phyloP scores from a whole-genome alignment of 2,329 filamentous ascomycete genomes.

The Claviceps sp. region DNA sequence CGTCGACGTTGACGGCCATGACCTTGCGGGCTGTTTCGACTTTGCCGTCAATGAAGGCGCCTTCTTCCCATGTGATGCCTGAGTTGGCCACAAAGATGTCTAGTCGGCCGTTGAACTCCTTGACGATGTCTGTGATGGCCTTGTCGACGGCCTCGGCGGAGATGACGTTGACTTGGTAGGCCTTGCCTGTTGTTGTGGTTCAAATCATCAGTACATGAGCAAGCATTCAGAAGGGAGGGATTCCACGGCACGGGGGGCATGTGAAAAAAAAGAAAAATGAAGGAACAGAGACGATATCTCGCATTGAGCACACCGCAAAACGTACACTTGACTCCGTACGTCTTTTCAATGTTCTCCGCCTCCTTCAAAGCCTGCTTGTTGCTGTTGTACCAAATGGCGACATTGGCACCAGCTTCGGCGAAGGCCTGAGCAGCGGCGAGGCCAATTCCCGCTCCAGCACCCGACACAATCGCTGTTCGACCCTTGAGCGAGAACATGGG shows the following conservation, averaged over 20 bases:
- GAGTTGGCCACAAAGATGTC: constrained; percentile 72
- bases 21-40: constrained; percentile 53
- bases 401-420: constrained; percentile 58
- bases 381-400: constrained; percentile 60
- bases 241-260: not conserved
- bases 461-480: constrained; percentile 56
- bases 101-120: constrained; percentile 60
- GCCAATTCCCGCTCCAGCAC: constrained; percentile 54
- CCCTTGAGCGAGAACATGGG: constrained; percentile 57
- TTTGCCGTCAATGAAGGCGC: constrained; percentile 51
- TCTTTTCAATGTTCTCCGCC: constrained; percentile 49
- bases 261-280: no score
- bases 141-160: constrained; percentile 36
- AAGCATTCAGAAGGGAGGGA: not conserved
- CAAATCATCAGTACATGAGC: no score
- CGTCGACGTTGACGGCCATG: constrained; percentile 58
- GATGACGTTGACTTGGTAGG: constrained; percentile 47
- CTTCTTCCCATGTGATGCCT: constrained; percentile 60
- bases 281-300: not conserved
- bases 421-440: constrained; percentile 48
- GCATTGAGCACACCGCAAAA: constrained; percentile 4
- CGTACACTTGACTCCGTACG: constrained; percentile 55
- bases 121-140: constrained; percentile 37
- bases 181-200: constrained; percentile 7
- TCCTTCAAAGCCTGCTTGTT: constrained; percentile 50